Evolutionary conservation across 129 eudicot species (phyloP).

Genomic region (Erigeron canadensis): DNA sequence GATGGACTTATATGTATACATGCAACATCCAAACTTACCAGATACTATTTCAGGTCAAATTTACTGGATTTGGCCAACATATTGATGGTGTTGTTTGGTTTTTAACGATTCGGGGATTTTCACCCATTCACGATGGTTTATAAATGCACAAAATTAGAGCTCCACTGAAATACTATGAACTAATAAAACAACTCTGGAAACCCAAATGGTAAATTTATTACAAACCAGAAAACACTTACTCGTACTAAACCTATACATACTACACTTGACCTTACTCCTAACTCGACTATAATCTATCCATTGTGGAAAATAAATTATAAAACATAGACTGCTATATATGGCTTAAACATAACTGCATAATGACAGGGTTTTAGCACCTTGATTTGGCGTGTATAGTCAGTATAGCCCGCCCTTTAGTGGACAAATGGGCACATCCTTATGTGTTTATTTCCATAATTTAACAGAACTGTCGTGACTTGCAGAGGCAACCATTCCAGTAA

Average conservation of each 20-base stretch:
- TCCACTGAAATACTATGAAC: background rate
- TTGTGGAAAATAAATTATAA: slow-evolving; percentile 17
- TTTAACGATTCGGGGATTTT: background rate
- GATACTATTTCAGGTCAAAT: too few species aligned
- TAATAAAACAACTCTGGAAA: slow-evolving; percentile 2
- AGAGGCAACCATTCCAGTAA: slow-evolving; percentile 94
- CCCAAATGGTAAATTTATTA: slow-evolving; percentile 22
- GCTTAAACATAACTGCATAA: slow-evolving; percentile 15
- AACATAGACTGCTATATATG: background rate
- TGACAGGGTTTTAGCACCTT: slow-evolving; percentile 6
- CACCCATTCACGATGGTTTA: too few species aligned
- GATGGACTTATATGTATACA: too few species aligned
- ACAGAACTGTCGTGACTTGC: slow-evolving; percentile 92
- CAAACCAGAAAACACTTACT: slow-evolving; percentile 12
- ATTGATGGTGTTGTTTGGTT: background rate
- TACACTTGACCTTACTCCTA: slow-evolving; percentile 31
- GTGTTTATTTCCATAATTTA: slow-evolving; percentile 79
- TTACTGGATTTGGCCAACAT: background rate
- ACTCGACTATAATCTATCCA: slow-evolving; percentile 20
- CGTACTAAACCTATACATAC: slow-evolving; percentile 22
- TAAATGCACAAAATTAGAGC: background rate
- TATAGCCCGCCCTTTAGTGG: slow-evolving; percentile 9
- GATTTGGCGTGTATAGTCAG: slow-evolving; percentile 12
- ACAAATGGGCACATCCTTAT: background rate
- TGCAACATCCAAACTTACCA: too few species aligned